These are phyloP conservation scores for Arxiozyma slooffiae DNA, from an alignment of 1,139 yeast species.

Conservation along the genomic window DNA sequence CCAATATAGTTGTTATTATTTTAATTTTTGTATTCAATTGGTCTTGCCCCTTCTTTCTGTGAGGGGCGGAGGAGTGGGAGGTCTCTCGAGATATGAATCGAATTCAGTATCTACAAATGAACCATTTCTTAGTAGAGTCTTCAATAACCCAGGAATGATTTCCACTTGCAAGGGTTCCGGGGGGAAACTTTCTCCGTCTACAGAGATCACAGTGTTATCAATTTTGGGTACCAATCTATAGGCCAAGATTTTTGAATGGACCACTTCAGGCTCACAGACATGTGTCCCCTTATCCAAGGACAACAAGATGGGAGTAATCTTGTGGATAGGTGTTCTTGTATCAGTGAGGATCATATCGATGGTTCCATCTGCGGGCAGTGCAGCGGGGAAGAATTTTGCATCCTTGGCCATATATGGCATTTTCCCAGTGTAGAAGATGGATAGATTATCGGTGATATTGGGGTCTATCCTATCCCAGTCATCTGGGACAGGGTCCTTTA, in stretches of 20 bases:
- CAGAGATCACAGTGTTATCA: slow-evolving; percentile 52
- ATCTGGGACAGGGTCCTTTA: slow-evolving; percentile 44
- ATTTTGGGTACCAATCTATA: slow-evolving; percentile 64
- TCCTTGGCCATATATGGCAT: slow-evolving; percentile 84
- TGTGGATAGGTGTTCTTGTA: slow-evolving; percentile 46
- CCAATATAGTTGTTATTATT: no score
- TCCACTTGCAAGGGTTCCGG: slow-evolving; percentile 76
- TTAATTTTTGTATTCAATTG: no score
- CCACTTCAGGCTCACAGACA: slow-evolving; percentile 52
- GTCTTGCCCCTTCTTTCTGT: neutral
- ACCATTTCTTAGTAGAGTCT: slow-evolving; percentile 34
- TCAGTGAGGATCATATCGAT: slow-evolving; percentile 73
- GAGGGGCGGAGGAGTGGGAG: no score
- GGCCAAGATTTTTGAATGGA: slow-evolving; percentile 67
- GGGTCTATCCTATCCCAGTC: slow-evolving; percentile 61
- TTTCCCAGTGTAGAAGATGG: slow-evolving; percentile 79
- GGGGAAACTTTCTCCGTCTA: slow-evolving; percentile 86
- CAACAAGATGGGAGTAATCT: slow-evolving; percentile 47
- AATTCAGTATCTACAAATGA: slow-evolving; percentile 23
- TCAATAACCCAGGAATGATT: slow-evolving; percentile 44
- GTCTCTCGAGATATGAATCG: neutral
- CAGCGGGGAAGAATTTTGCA: slow-evolving; percentile 84
- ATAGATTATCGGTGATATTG: slow-evolving; percentile 41
- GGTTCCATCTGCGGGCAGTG: slow-evolving; percentile 78
- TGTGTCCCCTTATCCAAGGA: slow-evolving; percentile 73